A percentile compares a stretch with the other conserved stretches of the same genome.
Conservation (phyloP, 2,329 filamentous ascomycete genomes). For the Pestalotiopsis fici region DNA sequence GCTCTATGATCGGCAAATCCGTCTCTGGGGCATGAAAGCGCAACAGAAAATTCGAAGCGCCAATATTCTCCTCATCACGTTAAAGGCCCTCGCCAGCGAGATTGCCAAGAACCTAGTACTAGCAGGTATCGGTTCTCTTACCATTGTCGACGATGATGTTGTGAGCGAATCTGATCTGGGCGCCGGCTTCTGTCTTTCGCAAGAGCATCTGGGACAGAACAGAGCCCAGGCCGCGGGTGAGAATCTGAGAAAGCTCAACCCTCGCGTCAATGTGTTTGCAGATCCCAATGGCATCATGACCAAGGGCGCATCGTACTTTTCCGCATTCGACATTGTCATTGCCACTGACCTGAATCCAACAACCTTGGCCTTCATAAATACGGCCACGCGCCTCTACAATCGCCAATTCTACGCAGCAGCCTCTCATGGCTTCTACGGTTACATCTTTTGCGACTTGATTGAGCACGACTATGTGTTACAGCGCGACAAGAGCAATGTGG, state of each 20-base stretch:
- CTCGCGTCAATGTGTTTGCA: slow-evolving; percentile 75
- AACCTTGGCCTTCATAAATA: slow-evolving; percentile 79
- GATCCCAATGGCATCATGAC: slow-evolving; percentile 68
- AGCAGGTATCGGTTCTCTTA: slow-evolving; percentile 87
- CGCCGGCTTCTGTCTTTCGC: slow-evolving; percentile 77
- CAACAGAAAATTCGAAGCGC: slow-evolving; percentile 90
- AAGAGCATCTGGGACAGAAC: slow-evolving; percentile 74
- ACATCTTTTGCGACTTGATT: slow-evolving; percentile 91
- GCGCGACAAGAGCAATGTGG: slow-evolving; percentile 76
- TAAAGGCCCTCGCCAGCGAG: slow-evolving; percentile 88
- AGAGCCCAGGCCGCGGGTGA: slow-evolving; percentile 78
- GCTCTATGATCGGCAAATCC: slow-evolving; percentile 95
- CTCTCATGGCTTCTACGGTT: slow-evolving; percentile 89
- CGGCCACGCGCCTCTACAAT: slow-evolving; percentile 75
- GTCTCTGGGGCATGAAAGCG: slow-evolving; percentile 94
- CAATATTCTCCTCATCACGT: slow-evolving; percentile 84
- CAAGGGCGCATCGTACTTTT: slow-evolving; percentile 75
- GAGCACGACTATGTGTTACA: slow-evolving; percentile 88
- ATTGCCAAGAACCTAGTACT: slow-evolving; percentile 97
- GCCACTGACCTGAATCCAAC: slow-evolving; percentile 83
- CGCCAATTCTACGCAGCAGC: slow-evolving; percentile 87
- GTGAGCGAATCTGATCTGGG: slow-evolving; percentile 81
- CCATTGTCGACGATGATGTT: slow-evolving; percentile 76
- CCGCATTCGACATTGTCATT: slow-evolving; percentile 80
- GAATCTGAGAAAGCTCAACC: slow-evolving; percentile 85